Percentiles rank a stretch among this genome's conserved stretches.
Conservation (phyloP, 2,329 filamentous ascomycete genomes). For the Penicillium sp. region DNA sequence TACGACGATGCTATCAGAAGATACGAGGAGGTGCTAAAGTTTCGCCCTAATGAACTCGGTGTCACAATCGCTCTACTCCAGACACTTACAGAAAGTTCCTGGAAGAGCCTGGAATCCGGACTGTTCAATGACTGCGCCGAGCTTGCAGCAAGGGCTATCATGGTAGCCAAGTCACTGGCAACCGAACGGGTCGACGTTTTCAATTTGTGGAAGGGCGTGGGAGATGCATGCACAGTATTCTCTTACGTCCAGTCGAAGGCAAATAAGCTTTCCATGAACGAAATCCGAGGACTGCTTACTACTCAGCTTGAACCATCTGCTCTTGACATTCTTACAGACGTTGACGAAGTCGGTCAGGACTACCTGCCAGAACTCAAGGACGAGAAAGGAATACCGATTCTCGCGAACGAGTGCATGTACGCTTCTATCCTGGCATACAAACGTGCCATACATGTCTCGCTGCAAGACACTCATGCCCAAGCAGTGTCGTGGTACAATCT, state of each 20-base stretch:
- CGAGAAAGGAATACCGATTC: conserved; percentile 39
- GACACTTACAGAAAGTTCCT: conserved; percentile 80
- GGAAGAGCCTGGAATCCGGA: conserved; percentile 77
- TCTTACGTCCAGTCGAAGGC: conserved; percentile 74
- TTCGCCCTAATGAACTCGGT: conserved; percentile 76
- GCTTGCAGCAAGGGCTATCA: conserved; percentile 71
- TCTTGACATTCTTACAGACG: conserved; percentile 67
- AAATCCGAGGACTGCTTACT: conserved; percentile 63
- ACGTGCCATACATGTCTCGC: conserved; percentile 74
- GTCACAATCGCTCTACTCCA: conserved; percentile 88
- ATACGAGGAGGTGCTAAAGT: conserved; percentile 73
- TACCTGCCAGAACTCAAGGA: conserved; percentile 41
- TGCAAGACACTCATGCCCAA: conserved; percentile 80
- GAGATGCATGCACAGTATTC: conserved; percentile 85
- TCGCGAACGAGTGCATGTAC: conserved; percentile 62
- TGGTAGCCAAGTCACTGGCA: conserved; percentile 67
- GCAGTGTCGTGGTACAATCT: conserved; percentile 97
- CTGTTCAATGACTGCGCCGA: conserved; percentile 82
- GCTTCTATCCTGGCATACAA: conserved; percentile 86
- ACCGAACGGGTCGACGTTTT: conserved; percentile 72
- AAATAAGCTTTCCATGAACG: conserved; percentile 63
- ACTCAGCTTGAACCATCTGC: conserved; percentile 54
- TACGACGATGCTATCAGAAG: conserved; percentile 80
- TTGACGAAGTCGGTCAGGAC: conserved; percentile 66
- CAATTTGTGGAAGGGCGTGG: conserved; percentile 93